A percentile compares a stretch with the other conserved stretches of the same genome.
Conservation (phyloP, 768 basidiomycete genomes). For the Hygrocybe coccinea region DNA sequence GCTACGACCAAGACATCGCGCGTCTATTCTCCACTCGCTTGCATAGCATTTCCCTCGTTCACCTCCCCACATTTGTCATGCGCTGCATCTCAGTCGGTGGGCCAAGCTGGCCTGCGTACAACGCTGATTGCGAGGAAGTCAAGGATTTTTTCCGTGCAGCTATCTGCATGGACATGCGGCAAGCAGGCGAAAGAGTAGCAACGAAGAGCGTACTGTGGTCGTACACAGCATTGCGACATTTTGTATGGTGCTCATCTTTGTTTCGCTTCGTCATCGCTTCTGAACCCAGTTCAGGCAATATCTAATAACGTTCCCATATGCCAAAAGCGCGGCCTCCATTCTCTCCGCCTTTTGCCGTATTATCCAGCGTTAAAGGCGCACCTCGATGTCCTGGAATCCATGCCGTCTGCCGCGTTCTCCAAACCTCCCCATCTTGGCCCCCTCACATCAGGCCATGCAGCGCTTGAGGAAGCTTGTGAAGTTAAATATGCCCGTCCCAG, state of each 20-base stretch:
- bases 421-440: slow-evolving; percentile 65
- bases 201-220: slow-evolving; percentile 79
- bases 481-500: slow-evolving; percentile 45
- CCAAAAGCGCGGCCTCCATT: slow-evolving; percentile 60
- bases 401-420: slow-evolving; percentile 51
- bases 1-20: slow-evolving; percentile 71
- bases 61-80: slow-evolving; percentile 65
- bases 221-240: slow-evolving; percentile 71
- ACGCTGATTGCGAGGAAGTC: slow-evolving; percentile 63
- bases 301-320: slow-evolving; percentile 68
- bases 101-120: slow-evolving; percentile 64
- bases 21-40: slow-evolving; percentile 69
- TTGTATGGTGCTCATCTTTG: slow-evolving; percentile 43
- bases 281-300: slow-evolving; percentile 46
- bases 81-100: slow-evolving; percentile 57
- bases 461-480: slow-evolving; percentile 62
- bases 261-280: background rate
- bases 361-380: slow-evolving; percentile 57
- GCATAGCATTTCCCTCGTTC: slow-evolving; percentile 57
- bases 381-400: slow-evolving; percentile 54
- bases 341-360: slow-evolving; percentile 57
- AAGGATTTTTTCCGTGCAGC: slow-evolving; percentile 69
- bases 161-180: slow-evolving; percentile 72
- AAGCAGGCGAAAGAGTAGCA: slow-evolving; percentile 72
- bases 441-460: slow-evolving; percentile 51